Percentiles rank a stretch among this genome's conserved stretches.
phyloP scores from a whole-genome alignment of 768 basidiomycete genomes.

The Solioccasus polychromus region DNA sequence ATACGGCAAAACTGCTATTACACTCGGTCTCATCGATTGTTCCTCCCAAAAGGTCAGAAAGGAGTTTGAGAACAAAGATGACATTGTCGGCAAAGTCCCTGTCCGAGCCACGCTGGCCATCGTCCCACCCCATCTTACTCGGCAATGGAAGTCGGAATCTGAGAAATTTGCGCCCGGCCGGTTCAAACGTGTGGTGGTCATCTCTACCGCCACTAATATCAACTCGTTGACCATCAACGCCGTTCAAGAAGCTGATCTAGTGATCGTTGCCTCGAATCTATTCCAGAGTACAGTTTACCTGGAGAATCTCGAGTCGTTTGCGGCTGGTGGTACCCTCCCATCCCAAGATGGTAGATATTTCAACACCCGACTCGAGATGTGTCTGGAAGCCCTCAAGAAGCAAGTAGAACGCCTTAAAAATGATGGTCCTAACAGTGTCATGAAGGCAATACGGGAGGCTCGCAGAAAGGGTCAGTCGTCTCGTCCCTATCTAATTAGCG shows the following conservation, averaged over 20 bases:
- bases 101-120: conserved; percentile 79
- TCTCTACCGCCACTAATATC: conserved; percentile 67
- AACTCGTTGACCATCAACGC: conserved; percentile 71
- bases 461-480: conserved; percentile 52
- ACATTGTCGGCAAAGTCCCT: conserved; percentile 60
- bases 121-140: conserved; percentile 86
- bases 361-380: conserved; percentile 71
- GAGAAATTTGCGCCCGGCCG: conserved; percentile 64
- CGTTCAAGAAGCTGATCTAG: conserved; percentile 77
- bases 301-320: conserved; percentile 69
- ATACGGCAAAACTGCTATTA: conserved; percentile 96
- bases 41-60: conserved; percentile 51
- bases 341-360: conserved; percentile 86
- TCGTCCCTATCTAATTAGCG: background rate
- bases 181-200: conserved; percentile 51
- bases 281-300: conserved; percentile 77
- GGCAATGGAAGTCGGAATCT: conserved; percentile 88
- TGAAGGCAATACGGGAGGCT: conserved; percentile 61
- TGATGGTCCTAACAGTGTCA: conserved; percentile 60
- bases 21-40: conserved; percentile 83
- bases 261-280: conserved; percentile 84
- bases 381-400: conserved; percentile 50
- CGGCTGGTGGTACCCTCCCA: conserved; percentile 67
- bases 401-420: conserved; percentile 70
- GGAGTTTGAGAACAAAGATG: conserved; percentile 53